Conservation (phyloP, 352 stramenopile genomes). For the Phytophthora pisi region DNA sequence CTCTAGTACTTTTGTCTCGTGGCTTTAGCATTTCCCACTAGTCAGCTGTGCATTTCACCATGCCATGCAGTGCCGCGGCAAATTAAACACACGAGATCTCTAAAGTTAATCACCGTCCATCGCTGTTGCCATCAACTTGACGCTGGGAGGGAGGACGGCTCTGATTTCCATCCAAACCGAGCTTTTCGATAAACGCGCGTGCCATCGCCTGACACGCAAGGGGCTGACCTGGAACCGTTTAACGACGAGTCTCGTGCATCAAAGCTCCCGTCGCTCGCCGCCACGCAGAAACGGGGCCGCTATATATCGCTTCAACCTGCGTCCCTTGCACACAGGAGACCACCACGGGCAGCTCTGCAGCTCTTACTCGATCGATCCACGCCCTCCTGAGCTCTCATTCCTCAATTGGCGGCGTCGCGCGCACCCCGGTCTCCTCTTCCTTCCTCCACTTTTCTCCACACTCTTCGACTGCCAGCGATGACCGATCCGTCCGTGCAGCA, state of each 20-base stretch:
- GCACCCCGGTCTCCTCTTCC: constrained; percentile 16
- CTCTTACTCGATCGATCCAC: background rate
- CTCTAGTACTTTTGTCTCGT: no score
- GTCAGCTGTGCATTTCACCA: background rate
- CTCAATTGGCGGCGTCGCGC: constrained; percentile 29
- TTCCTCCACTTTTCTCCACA: background rate
- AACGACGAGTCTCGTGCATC: constrained; percentile 12
- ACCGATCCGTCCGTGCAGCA: constrained; percentile 34
- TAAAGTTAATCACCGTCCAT: constrained; percentile 14
- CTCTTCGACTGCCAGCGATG: constrained; percentile 16
- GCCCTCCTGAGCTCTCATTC: constrained; percentile 20
- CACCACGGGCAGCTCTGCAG: background rate
- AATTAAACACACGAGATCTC: constrained; percentile 9
- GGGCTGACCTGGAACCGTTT: constrained; percentile 7
- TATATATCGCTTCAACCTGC: constrained; percentile 34
- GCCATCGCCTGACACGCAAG: constrained; percentile 34
- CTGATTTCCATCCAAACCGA: constrained; percentile 19
- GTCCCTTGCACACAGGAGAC: background rate
- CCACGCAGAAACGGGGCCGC: constrained; percentile 16
- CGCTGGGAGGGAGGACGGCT: background rate
- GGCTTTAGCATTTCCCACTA: no score
- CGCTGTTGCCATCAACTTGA: constrained; percentile 10
- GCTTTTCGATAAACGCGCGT: background rate
- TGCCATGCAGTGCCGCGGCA: background rate
- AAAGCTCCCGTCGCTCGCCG: constrained; percentile 19